phyloP scores from a whole-genome alignment of 2,329 filamentous ascomycete species.

The Bimuria novae-zelandiae region DNA sequence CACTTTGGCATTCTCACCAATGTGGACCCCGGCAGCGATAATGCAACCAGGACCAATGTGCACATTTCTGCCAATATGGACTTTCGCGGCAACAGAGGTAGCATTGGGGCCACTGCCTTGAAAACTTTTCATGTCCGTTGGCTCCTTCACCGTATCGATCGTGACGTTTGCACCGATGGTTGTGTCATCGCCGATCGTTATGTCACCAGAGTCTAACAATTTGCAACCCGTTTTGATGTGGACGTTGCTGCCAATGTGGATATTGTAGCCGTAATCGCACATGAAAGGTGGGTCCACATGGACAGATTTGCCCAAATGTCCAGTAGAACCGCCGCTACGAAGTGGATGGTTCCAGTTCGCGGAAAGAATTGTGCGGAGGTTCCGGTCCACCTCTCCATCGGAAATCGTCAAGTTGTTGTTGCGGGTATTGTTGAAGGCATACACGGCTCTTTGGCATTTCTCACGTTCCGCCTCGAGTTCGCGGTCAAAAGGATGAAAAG shows the following conservation, averaged over 20 bases:
- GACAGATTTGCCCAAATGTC: constrained; percentile 73
- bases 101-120: constrained; percentile 69
- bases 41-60: constrained; percentile 67
- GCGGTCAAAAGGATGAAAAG: constrained; percentile 79
- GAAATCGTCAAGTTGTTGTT: constrained; percentile 72
- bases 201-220: constrained; percentile 82
- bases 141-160: constrained; percentile 76
- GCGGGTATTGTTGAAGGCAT: constrained; percentile 82
- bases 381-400: constrained; percentile 66
- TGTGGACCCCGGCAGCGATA: constrained; percentile 61
- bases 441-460: constrained; percentile 78
- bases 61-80: constrained; percentile 76
- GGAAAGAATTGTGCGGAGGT: constrained; percentile 74
- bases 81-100: constrained; percentile 69
- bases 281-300: constrained; percentile 86
- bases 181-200: constrained; percentile 78
- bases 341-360: constrained; percentile 53
- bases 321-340: constrained; percentile 54
- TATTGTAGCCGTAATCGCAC: constrained; percentile 96
- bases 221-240: constrained; percentile 82
- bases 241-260: constrained; percentile 83
- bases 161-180: constrained; percentile 79
- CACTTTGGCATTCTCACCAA: constrained; percentile 59
- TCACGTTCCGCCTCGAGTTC: constrained; percentile 84
- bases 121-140: constrained; percentile 72